Conservation (phyloP, 495 filamentous ascomycete genomes). For the Penicillium longicatenatum region DNA sequence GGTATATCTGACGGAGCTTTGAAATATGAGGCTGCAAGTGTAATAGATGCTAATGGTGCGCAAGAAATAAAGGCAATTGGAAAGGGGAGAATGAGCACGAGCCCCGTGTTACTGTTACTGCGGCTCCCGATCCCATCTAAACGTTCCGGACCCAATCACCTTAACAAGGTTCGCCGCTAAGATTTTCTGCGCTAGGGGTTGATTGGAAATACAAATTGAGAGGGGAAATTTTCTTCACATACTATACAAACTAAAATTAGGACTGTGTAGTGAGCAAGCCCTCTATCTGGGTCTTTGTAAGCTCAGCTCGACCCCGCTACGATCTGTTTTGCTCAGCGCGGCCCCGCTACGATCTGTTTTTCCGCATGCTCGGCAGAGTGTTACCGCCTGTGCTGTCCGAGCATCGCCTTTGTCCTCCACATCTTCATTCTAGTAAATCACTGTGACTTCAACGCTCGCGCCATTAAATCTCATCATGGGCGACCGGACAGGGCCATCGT, state of each 20-base stretch:
- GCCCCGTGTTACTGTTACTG: background rate
- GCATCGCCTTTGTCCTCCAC: background rate
- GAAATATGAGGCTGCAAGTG: background rate
- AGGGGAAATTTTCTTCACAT: background rate
- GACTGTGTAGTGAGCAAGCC: too few species aligned
- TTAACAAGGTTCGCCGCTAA: background rate
- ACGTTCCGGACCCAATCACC: background rate
- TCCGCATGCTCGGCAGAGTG: background rate
- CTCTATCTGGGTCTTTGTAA: background rate
- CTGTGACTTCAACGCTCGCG: background rate
- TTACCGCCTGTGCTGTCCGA: background rate
- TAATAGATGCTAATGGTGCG: too few species aligned
- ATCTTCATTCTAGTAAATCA: background rate
- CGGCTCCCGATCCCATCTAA: conserved; percentile 5
- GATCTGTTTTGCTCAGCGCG: background rate
- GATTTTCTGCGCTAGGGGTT: background rate
- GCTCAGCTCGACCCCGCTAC: background rate
- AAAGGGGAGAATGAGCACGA: background rate
- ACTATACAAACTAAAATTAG: background rate
- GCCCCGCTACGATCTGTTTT: background rate
- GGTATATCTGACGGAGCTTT: background rate
- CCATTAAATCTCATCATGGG: background rate
- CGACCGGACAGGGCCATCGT: background rate
- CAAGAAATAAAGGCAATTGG: too few species aligned
- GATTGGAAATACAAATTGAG: background rate